Conservation (phyloP, 2,329 filamentous ascomycete genomes). For the Colletotrichum sidae region DNA sequence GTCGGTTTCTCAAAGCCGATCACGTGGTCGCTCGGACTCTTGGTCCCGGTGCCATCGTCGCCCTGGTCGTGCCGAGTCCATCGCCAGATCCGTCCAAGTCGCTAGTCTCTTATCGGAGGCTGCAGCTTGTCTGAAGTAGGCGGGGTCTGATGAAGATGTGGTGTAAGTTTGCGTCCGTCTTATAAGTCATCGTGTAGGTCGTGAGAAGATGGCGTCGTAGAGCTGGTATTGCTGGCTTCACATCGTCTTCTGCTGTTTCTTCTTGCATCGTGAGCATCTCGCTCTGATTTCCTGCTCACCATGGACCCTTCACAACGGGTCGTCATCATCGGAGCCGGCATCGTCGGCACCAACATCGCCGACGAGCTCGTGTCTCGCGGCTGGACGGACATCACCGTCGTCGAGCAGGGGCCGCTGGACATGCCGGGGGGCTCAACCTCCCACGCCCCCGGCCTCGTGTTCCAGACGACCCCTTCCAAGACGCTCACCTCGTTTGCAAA, state of each 20-base stretch:
- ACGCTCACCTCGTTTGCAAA: constrained; percentile 69
- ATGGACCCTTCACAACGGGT: constrained; percentile 57
- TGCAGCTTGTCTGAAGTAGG: neutral
- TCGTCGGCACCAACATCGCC: constrained; percentile 72
- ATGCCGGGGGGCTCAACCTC: constrained; percentile 75
- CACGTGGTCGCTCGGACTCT: constrained; percentile 38
- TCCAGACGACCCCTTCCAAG: constrained; percentile 70
- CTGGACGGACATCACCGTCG: constrained; percentile 72
- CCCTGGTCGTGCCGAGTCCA: constrained; percentile 9
- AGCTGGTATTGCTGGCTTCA: too few relatives aligned
- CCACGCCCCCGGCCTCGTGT: constrained; percentile 73
- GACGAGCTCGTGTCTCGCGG: constrained; percentile 72
- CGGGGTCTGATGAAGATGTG: neutral
- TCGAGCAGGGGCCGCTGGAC: constrained; percentile 71
- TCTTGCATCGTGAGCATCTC: neutral
- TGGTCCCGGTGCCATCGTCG: constrained; percentile 6
- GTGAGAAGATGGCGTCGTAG: too few relatives aligned
- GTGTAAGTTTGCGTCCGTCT: constrained; percentile 3
- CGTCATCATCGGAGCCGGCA: constrained; percentile 72
- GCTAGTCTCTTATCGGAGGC: constrained; percentile 12
- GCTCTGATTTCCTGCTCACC: neutral
- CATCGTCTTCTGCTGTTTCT: too few relatives aligned
- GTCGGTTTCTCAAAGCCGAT: constrained; percentile 39
- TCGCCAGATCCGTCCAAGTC: constrained; percentile 11
- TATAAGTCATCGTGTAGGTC: constrained; percentile 14